These are phyloP conservation scores for Bonia amplexicaulis DNA, from an alignment of 176 grass and related monocot species.

Conservation along the genomic window DNA sequence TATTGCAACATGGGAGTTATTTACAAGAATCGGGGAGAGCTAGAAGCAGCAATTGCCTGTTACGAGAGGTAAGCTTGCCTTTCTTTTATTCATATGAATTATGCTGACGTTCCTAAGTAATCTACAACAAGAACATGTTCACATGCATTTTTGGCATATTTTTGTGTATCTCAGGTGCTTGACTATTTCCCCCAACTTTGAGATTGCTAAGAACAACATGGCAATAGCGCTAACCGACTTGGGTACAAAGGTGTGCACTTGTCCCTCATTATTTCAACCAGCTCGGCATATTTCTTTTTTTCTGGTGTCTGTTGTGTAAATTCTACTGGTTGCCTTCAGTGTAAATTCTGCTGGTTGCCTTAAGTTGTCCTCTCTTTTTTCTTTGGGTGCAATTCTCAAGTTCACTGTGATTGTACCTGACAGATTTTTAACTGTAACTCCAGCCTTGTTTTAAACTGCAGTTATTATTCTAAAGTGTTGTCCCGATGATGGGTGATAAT, in stretches of 20 bases:
- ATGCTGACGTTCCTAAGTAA: constrained; percentile 4
- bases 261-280: constrained; percentile 9
- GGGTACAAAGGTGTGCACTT: constrained; percentile 80
- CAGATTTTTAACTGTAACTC: neutral
- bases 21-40: constrained; percentile 94
- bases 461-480: neutral
- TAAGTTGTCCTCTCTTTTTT: constrained; percentile 3
- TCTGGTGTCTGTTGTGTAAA: neutral
- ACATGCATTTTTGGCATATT: constrained; percentile 23
- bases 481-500: neutral
- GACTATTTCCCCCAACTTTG: constrained; percentile 97
- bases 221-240: constrained; percentile 95
- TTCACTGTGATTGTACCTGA: constrained; percentile 1
- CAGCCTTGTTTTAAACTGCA: neutral
- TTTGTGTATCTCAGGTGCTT: constrained; percentile 64
- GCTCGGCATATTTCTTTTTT: constrained; percentile 4
- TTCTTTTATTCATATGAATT: neutral
- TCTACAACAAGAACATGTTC: neutral
- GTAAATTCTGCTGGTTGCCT: constrained; percentile 15
- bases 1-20: constrained; percentile 99
- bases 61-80: constrained; percentile 68
- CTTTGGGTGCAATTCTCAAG: constrained; percentile 2
- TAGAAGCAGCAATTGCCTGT: constrained; percentile 93
- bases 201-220: constrained; percentile 99
- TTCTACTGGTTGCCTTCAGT: constrained; percentile 9